Evolutionary conservation across 176 grass and related monocot genomes (phyloP), one percentile per base, ranked within the genome.

Genomic region (Triticum urartu): DNA sequence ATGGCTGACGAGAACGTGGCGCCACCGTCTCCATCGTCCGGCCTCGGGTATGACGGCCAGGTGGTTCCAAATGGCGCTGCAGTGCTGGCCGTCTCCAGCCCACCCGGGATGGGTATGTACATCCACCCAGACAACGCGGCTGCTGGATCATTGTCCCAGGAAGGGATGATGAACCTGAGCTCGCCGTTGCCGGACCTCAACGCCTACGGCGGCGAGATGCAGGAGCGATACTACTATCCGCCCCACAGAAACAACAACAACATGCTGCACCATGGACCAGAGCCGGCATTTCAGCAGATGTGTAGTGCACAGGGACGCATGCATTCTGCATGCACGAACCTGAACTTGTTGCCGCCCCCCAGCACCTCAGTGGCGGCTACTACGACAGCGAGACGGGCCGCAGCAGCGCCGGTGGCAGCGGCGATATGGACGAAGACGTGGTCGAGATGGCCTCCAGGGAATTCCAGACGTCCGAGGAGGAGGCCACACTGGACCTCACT

Each of bases 361-460:
- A 11, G 8, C 38, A 30, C 7, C 32, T 6, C 1, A 36, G 4
- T 42, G 62, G 17, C 7, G 6, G 25, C 25, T 59, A 77, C 48
- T 50, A 50, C 12, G 77, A 77, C 22, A 42, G 21, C 20, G 72
- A 73, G 36, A 72, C 36, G 11, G 61, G 77, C 20, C 10, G 33
- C 0, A 60, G 35, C 82, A 68, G 24, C 20, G 6, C 13, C 15
- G 8, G 25, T 3, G 82, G 68, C 18, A 26, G 35, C 11, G 21
- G 61, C 11, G 59, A 67, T 20, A 59, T 6, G 9, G 75, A 34
- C 67, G 56, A 68, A 15, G 8, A 52, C 33, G 63, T 63, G 15
- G 62, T 81, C 28, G 62, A 77, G 26, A 58, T 50, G 62, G 88
- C 83, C 25, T 81, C 88, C 2, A 77, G 78, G 88, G 35, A 89